These are phyloP conservation scores for Phytophthora macrochlamydospora DNA, from an alignment of 352 stramenopile species.

Conservation along the genomic window DNA sequence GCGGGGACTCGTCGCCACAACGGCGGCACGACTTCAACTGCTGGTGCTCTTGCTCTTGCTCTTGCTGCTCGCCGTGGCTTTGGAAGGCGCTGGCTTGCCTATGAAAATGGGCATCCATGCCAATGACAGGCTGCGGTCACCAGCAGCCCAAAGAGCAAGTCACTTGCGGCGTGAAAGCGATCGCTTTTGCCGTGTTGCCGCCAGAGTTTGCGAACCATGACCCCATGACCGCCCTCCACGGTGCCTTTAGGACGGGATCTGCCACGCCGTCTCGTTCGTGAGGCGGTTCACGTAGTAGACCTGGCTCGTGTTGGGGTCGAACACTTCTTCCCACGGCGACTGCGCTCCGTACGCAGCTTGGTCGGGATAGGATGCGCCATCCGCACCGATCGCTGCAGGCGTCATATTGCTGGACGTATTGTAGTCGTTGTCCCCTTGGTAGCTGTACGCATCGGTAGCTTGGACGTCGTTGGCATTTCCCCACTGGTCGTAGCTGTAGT, in stretches of 20 bases:
- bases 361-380: constrained; percentile 2
- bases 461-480: no score
- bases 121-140: no score
- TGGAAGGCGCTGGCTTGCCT: no score
- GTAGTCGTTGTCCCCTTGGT: neutral
- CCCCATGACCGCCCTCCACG: no score
- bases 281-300: constrained; percentile 71
- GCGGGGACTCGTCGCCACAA: constrained; percentile 1
- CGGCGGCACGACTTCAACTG: neutral
- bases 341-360: neutral
- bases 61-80: no score
- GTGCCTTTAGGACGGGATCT: constrained; percentile 21
- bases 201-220: no score
- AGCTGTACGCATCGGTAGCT: no score
- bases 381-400: neutral
- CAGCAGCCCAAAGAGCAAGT: no score
- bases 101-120: no score
- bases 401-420: constrained; percentile 16
- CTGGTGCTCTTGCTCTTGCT: neutral
- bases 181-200: no score
- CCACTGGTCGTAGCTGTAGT: constrained; percentile 6
- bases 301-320: constrained; percentile 53
- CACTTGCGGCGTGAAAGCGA: no score
- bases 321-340: constrained; percentile 66
- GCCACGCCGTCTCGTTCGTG: constrained; percentile 67